Evolutionary conservation across 1,139 yeast species (phyloP).

Genomic region (Hyphopichia wangnamkhiaoensis): DNA sequence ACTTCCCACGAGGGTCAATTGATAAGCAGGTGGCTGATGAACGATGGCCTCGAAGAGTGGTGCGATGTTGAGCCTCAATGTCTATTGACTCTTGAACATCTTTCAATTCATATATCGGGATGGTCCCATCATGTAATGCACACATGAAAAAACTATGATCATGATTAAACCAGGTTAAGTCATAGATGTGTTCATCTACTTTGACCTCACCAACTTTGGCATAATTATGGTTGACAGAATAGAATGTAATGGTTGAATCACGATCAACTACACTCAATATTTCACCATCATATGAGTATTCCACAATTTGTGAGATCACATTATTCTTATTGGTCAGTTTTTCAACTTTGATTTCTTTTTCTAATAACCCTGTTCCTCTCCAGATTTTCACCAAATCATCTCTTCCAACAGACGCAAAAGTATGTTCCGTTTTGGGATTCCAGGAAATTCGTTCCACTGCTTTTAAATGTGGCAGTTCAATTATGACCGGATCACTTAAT

Average conservation of each 20-base stretch:
- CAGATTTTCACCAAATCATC: constrained; percentile 58
- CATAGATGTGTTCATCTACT: constrained; percentile 33
- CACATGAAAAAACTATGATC: constrained; percentile 30
- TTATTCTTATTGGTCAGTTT: constrained; percentile 12
- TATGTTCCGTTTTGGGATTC: constrained; percentile 55
- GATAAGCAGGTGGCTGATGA: constrained; percentile 52
- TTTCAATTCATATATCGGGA: constrained; percentile 25
- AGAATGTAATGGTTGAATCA: constrained; percentile 29
- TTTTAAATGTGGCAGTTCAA: constrained; percentile 46
- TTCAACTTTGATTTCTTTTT: constrained; percentile 34
- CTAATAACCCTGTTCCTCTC: constrained; percentile 48
- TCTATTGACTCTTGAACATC: too few species aligned
- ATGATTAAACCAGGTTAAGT: constrained; percentile 37
- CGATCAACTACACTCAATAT: constrained; percentile 51
- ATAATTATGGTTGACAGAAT: constrained; percentile 27
- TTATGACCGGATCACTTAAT: constrained; percentile 33
- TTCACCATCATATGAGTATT: constrained; percentile 57
- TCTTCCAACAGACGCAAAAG: constrained; percentile 60
- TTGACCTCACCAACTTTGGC: constrained; percentile 23
- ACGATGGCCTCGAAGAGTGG: constrained; percentile 47
- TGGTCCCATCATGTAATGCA: constrained; percentile 44
- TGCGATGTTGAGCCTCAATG: constrained; percentile 27
- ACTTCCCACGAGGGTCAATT: constrained; percentile 61
- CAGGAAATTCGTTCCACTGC: constrained; percentile 57
- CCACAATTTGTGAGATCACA: constrained; percentile 20